phyloP scores from a whole-genome alignment of 2,329 filamentous ascomycete genomes.

The Epichloe amarillans region DNA sequence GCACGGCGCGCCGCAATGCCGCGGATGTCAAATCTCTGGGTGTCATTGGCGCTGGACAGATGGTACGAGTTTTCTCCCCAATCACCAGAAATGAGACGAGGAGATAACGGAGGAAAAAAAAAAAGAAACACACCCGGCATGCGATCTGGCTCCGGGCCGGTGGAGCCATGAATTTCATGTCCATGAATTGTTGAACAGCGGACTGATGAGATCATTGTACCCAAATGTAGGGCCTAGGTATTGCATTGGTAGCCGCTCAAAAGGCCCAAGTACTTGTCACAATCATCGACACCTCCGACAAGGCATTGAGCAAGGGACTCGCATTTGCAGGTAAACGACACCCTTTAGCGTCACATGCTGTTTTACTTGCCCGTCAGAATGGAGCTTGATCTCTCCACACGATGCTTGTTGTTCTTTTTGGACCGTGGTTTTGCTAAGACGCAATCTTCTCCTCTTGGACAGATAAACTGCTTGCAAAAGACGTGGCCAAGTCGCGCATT shows the following conservation, averaged over 20 bases:
- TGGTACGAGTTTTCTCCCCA: constrained; percentile 45
- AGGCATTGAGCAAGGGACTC: constrained; percentile 76
- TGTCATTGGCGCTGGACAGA: constrained; percentile 89
- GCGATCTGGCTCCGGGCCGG: background rate
- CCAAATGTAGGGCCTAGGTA: constrained; percentile 64
- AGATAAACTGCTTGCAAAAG: constrained; percentile 90
- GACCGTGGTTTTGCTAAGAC: background rate
- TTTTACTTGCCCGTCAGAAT: background rate
- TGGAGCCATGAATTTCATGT: background rate
- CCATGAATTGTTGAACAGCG: background rate
- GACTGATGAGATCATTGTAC: background rate
- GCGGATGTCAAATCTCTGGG: constrained; percentile 76
- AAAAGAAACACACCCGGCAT: background rate
- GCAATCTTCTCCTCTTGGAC: constrained; percentile 1
- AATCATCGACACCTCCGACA: constrained; percentile 71
- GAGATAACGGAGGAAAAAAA: background rate
- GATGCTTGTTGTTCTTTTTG: background rate
- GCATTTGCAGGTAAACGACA: constrained; percentile 60
- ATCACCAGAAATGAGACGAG: constrained; percentile 1
- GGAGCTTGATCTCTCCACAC: background rate
- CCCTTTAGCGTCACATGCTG: background rate
- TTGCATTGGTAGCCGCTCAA: constrained; percentile 84
- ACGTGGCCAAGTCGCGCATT: constrained; percentile 76
- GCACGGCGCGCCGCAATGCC: constrained; percentile 43
- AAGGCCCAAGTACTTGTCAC: constrained; percentile 74